Conservation (phyloP, 148 eudicot genomes). For the Vaccinium darrowii region DNA sequence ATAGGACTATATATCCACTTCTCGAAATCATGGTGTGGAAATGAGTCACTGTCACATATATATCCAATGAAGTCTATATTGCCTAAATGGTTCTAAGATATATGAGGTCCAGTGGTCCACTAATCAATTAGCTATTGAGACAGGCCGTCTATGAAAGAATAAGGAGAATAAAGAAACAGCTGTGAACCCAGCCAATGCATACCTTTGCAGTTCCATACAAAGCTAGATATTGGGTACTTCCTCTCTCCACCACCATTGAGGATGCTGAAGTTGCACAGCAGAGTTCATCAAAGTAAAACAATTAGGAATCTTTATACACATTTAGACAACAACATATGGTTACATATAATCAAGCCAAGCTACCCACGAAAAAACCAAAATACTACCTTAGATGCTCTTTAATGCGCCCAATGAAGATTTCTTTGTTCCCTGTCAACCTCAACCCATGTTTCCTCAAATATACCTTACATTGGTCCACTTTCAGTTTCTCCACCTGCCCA, state of each 20-base stretch:
- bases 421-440: conserved; percentile 72
- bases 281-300: neutral
- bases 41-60: neutral
- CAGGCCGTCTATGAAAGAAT: neutral
- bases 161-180: neutral
- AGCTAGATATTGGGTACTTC: conserved; percentile 72
- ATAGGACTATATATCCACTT: neutral
- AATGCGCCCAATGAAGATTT: conserved; percentile 54
- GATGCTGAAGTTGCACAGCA: conserved; percentile 40
- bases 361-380: conserved; percentile 3
- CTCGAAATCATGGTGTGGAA: neutral
- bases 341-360: neutral
- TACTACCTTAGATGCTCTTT: conserved; percentile 65
- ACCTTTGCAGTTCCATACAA: conserved; percentile 82
- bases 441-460: conserved; percentile 75
- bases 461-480: conserved; percentile 81
- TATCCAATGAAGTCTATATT: neutral
- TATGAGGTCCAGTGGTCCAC: neutral
- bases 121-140: neutral
- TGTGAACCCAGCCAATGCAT: conserved; percentile 11
- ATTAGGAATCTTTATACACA: neutral
- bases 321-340: neutral
- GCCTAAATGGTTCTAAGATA: neutral
- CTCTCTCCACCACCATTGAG: conserved; percentile 57
- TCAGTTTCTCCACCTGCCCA: conserved; percentile 64